phyloP scores from a whole-genome alignment of 2,329 filamentous ascomycete genomes.

The Penicillium glabrum region DNA sequence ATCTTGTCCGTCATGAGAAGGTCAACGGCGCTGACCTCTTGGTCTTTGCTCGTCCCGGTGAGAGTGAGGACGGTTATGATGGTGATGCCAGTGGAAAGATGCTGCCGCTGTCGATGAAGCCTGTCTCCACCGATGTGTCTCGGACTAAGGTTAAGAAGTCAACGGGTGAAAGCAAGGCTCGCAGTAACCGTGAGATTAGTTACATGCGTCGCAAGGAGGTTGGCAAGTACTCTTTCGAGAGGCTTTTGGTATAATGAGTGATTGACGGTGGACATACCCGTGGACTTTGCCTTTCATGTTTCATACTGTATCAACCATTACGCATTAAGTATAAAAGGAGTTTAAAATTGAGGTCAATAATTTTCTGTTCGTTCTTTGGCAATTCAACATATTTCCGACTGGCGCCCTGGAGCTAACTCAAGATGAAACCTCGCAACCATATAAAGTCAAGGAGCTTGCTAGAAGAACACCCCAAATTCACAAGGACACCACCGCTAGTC shows the following conservation, averaged over 20 bases:
- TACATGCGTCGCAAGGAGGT: constrained; percentile 76
- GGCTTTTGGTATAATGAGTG: constrained; percentile 60
- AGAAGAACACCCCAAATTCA: no score
- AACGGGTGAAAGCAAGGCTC: constrained; percentile 68
- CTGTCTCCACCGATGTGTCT: constrained; percentile 45
- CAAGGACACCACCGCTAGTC: no score
- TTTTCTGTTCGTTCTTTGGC: background rate
- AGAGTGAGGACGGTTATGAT: constrained; percentile 30
- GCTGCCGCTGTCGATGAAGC: constrained; percentile 73
- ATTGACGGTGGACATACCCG: constrained; percentile 3
- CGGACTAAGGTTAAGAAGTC: constrained; percentile 56
- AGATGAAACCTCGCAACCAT: background rate
- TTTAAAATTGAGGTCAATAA: constrained; percentile 3
- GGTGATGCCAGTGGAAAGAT: constrained; percentile 43
- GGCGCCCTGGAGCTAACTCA: background rate
- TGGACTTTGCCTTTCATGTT: constrained; percentile 23
- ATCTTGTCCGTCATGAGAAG: constrained; percentile 36
- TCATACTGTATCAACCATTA: constrained; percentile 20
- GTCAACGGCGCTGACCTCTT: constrained; percentile 41
- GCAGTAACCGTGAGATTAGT: constrained; percentile 71
- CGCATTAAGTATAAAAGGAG: constrained; percentile 21
- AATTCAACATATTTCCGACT: background rate
- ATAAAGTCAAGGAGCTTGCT: no score
- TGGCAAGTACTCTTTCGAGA: constrained; percentile 79
- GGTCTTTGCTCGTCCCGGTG: constrained; percentile 27